phyloP scores from a whole-genome alignment of 805 yeast species.

The Barnettozyma salicaria region DNA sequence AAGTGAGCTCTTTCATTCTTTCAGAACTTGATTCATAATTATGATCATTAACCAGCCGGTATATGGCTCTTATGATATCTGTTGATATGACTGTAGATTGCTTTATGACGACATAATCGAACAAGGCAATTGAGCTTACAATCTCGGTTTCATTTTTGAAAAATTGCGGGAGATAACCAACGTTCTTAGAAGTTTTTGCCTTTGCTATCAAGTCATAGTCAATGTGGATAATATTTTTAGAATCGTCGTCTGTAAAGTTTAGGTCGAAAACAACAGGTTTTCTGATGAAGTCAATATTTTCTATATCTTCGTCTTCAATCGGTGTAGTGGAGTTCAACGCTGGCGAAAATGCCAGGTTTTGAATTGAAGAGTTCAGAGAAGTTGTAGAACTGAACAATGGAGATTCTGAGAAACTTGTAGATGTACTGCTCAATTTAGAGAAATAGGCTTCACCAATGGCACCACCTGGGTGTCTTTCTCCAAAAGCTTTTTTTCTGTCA shows the following conservation, averaged over 20 bases:
- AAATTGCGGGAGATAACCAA: slow-evolving; percentile 18
- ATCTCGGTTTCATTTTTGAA: slow-evolving; percentile 32
- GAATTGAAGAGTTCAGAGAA: slow-evolving; percentile 11
- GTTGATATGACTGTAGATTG: slow-evolving; percentile 2
- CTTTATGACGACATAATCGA: slow-evolving; percentile 8
- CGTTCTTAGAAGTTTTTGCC: slow-evolving; percentile 24
- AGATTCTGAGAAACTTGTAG: slow-evolving; percentile 5
- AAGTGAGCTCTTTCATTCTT: slow-evolving; percentile 6
- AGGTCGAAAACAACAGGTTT: slow-evolving; percentile 20
- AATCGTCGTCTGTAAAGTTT: slow-evolving; percentile 15
- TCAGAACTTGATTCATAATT: slow-evolving; percentile 3
- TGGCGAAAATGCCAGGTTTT: slow-evolving; percentile 8
- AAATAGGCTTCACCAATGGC: slow-evolving; percentile 61
- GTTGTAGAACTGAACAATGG: slow-evolving; percentile 10
- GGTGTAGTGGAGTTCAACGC: slow-evolving; percentile 10
- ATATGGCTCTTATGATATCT: slow-evolving; percentile 6
- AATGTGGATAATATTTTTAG: slow-evolving; percentile 12
- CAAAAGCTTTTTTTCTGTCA: slow-evolving; percentile 51
- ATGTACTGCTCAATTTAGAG: slow-evolving; percentile 26
- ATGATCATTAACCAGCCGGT: slow-evolving; percentile 10
- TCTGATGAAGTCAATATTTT: neutral
- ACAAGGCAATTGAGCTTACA: slow-evolving; percentile 31
- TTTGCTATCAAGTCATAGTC: slow-evolving; percentile 12
- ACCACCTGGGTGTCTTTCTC: slow-evolving; percentile 85
- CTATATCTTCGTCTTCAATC: slow-evolving; percentile 7